Percentiles rank a stretch among this genome's conserved stretches.
Evolutionary conservation across 768 basidiomycete genomes (phyloP).

Genomic region (Tulasnella sp.): DNA sequence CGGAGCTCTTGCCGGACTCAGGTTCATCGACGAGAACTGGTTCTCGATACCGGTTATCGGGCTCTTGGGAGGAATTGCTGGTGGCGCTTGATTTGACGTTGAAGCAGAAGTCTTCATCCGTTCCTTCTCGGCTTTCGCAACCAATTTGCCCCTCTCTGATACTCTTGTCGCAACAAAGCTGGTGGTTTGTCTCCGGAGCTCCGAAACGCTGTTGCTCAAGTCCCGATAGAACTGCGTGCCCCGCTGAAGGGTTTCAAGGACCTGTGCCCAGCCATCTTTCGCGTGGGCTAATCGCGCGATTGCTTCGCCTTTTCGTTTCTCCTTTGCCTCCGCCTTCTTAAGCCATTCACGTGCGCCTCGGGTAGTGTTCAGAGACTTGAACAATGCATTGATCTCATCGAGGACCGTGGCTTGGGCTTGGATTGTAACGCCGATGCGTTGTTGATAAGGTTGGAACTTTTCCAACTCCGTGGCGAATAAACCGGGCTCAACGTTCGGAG

Average conservation of each 20-base stretch:
- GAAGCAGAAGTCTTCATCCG: constrained; percentile 28
- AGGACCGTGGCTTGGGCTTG: constrained; percentile 63
- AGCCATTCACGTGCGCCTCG: constrained; percentile 69
- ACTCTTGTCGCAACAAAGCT: constrained; percentile 52
- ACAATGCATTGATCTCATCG: constrained; percentile 61
- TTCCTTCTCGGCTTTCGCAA: constrained; percentile 59
- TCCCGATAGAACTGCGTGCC: constrained; percentile 85
- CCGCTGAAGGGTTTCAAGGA: constrained; percentile 58
- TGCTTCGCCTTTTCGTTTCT: constrained; percentile 65
- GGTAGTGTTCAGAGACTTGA: constrained; percentile 60
- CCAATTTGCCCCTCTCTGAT: constrained; percentile 57
- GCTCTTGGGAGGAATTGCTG: constrained; percentile 20
- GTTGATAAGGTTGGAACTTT: constrained; percentile 89
- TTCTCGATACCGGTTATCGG: constrained; percentile 30
- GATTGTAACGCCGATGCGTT: constrained; percentile 64
- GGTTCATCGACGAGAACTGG: constrained; percentile 46
- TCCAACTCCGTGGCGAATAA: constrained; percentile 90
- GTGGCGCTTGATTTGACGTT: constrained; percentile 16
- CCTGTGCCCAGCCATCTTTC: constrained; percentile 76
- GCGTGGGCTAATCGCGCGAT: constrained; percentile 61
- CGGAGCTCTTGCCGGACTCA: constrained; percentile 18
- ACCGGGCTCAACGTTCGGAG: constrained; percentile 68
- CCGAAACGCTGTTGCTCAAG: constrained; percentile 48
- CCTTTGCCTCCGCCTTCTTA: constrained; percentile 69
- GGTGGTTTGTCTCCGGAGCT: constrained; percentile 46